A percentile compares a stretch with the other conserved stretches of the same genome.
These are phyloP conservation scores for Leccinum boreale DNA, from an alignment of 768 basidiomycete species.

Conservation along the genomic window DNA sequence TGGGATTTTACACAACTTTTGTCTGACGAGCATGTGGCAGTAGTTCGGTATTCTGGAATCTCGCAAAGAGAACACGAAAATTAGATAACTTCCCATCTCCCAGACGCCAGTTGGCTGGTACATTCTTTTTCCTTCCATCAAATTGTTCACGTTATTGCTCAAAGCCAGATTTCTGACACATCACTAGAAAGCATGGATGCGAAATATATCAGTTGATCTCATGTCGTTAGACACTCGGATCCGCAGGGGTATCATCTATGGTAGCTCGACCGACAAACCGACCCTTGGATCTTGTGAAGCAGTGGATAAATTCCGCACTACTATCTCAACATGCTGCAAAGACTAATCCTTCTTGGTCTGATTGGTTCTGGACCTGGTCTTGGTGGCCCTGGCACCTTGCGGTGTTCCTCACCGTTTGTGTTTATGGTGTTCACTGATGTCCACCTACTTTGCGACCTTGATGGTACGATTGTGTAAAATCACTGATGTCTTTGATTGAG, in stretches of 20 bases:
- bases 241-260: background rate
- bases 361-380: background rate
- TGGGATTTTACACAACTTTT: no score
- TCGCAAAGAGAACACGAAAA: no score
- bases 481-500: background rate
- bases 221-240: background rate
- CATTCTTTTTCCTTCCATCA: no score
- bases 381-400: constrained; percentile 4
- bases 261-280: background rate
- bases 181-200: background rate
- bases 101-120: no score
- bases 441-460: background rate
- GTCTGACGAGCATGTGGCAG: no score
- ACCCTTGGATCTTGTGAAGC: background rate
- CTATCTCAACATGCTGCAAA: constrained; percentile 4
- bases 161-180: background rate
- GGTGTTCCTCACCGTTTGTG: background rate
- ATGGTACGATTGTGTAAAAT: background rate
- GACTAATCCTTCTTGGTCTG: constrained; percentile 15
- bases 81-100: no score
- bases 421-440: background rate
- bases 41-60: no score
- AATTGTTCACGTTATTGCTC: background rate
- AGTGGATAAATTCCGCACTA: background rate
- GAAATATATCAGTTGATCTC: background rate